These are phyloP conservation scores for Hypoxylon intermedium DNA, from an alignment of 495 filamentous ascomycete species.

Conservation along the genomic window DNA sequence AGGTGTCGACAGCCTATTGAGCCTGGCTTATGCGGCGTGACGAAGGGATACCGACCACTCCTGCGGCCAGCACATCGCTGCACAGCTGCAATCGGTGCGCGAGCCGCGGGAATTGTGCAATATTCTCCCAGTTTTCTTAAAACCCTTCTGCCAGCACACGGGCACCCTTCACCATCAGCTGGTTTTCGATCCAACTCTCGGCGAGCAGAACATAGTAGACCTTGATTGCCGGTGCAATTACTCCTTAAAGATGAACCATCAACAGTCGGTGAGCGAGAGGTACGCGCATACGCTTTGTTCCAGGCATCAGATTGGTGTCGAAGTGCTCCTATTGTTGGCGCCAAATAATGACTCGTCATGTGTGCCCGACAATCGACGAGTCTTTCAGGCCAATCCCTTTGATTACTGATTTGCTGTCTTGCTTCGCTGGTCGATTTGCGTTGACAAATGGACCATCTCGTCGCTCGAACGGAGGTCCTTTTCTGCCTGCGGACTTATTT, in stretches of 20 bases:
- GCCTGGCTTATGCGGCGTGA: slow-evolving; percentile 27
- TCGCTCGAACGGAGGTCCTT: slow-evolving; percentile 17
- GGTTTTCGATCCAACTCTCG: slow-evolving; percentile 14
- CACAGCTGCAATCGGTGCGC: slow-evolving; percentile 24
- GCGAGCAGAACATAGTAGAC: slow-evolving; percentile 10
- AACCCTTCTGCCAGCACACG: slow-evolving; percentile 30
- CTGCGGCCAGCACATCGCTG: slow-evolving; percentile 42
- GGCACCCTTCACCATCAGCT: slow-evolving; percentile 22
- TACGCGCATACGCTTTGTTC: slow-evolving; percentile 11
- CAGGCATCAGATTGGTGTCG: slow-evolving; percentile 4
- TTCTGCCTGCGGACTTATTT: slow-evolving; percentile 3
- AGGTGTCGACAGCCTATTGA: slow-evolving; percentile 41
- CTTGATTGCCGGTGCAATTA: slow-evolving; percentile 26
- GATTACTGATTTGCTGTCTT: slow-evolving; percentile 31
- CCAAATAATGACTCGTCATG: slow-evolving; percentile 32
- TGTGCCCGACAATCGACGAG: slow-evolving; percentile 29
- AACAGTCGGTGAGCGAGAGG: slow-evolving; percentile 25
- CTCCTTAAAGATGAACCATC: slow-evolving; percentile 18
- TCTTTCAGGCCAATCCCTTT: slow-evolving; percentile 12
- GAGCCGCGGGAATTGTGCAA: slow-evolving; percentile 31
- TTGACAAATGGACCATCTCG: slow-evolving; percentile 26
- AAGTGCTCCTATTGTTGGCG: slow-evolving; percentile 30
- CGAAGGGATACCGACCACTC: slow-evolving; percentile 13
- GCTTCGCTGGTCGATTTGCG: slow-evolving; percentile 20
- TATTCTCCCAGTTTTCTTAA: slow-evolving; percentile 21